These are phyloP conservation scores for Pyrenopolyporus hunteri DNA, from an alignment of 495 filamentous ascomycete genomes.

Conservation along the genomic window DNA sequence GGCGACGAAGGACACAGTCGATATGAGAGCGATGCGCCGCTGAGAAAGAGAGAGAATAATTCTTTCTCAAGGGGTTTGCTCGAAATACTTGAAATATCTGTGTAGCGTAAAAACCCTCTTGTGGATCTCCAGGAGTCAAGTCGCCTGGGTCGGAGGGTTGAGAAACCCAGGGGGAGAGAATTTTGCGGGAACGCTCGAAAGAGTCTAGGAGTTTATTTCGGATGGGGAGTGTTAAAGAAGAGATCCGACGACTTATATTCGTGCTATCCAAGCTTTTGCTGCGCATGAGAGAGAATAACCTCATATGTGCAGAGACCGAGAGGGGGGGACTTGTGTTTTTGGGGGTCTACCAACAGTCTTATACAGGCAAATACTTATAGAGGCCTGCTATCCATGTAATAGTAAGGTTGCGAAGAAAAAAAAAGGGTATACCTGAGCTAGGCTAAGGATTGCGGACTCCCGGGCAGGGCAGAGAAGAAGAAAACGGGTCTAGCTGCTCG, in stretches of 20 bases:
- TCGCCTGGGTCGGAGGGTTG: slow-evolving; percentile 33
- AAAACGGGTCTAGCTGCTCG: slow-evolving; percentile 39
- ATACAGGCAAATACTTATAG: slow-evolving; percentile 44
- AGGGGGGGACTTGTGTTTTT: slow-evolving; percentile 30
- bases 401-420: slow-evolving; percentile 38
- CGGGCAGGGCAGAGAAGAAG: slow-evolving; percentile 30
- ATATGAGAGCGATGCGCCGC: slow-evolving; percentile 20
- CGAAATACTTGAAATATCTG: slow-evolving; percentile 36
- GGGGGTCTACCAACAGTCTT: slow-evolving; percentile 46
- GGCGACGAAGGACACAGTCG: slow-evolving; percentile 25
- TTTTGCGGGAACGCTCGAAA: slow-evolving; percentile 15
- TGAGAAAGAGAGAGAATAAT: slow-evolving; percentile 7
- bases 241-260: slow-evolving; percentile 31
- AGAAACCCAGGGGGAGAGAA: slow-evolving; percentile 28
- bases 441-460: slow-evolving; percentile 38
- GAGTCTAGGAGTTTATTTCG: slow-evolving; percentile 28
- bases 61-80: slow-evolving; percentile 18
- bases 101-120: slow-evolving; percentile 28
- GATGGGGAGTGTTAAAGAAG: slow-evolving; percentile 30
- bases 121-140: slow-evolving; percentile 29
- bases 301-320: slow-evolving; percentile 38
- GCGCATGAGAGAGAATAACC: slow-evolving; percentile 38
- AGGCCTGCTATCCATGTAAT: slow-evolving; percentile 34
- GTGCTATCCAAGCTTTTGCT: slow-evolving; percentile 44
- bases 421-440: slow-evolving; percentile 35